These are phyloP conservation scores for Apiotrichum gracile DNA, from an alignment of 1,284 basidiomycete genomes.

Conservation along the genomic window DNA sequence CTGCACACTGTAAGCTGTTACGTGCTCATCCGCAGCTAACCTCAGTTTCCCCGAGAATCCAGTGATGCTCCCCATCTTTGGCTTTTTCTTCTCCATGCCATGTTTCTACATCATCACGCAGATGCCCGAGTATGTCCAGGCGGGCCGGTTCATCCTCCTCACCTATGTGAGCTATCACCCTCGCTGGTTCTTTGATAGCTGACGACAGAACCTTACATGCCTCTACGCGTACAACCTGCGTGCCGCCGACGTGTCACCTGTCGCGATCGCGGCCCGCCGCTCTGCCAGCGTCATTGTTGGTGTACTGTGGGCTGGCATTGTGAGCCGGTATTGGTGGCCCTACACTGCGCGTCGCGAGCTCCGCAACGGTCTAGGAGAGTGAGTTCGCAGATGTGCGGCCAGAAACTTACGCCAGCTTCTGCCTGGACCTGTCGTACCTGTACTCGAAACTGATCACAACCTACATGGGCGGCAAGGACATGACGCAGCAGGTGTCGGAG, in stretches of 20 bases:
- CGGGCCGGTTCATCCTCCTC: slow-evolving; percentile 79
- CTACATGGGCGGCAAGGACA: slow-evolving; percentile 27
- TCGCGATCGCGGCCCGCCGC: slow-evolving; percentile 68
- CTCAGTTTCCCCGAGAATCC: slow-evolving; percentile 65
- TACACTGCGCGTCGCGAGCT: slow-evolving; percentile 85
- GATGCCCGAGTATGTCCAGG: slow-evolving; percentile 66
- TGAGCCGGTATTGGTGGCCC: slow-evolving; percentile 91
- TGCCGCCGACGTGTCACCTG: slow-evolving; percentile 61
- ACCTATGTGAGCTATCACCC: slow-evolving; percentile 45
- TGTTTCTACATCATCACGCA: slow-evolving; percentile 87
- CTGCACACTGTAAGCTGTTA: slow-evolving; percentile 52
- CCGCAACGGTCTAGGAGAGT: slow-evolving; percentile 78
- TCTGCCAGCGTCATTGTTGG: slow-evolving; percentile 77
- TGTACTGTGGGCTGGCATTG: slow-evolving; percentile 79
- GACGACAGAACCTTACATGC: slow-evolving; percentile 76
- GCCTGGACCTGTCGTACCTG: slow-evolving; percentile 46
- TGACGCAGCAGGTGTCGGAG: not conserved
- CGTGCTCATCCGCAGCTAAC: slow-evolving; percentile 1
- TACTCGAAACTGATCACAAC: slow-evolving; percentile 46
- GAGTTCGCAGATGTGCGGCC: slow-evolving; percentile 32
- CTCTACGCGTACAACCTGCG: slow-evolving; percentile 84
- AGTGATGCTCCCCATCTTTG: slow-evolving; percentile 68
- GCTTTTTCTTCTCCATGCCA: slow-evolving; percentile 84
- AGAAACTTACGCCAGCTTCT: slow-evolving; percentile 33
- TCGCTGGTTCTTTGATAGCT: not conserved